Conservation (phyloP, 805 yeast genomes). For the Metschnikowia vanudenii region DNA sequence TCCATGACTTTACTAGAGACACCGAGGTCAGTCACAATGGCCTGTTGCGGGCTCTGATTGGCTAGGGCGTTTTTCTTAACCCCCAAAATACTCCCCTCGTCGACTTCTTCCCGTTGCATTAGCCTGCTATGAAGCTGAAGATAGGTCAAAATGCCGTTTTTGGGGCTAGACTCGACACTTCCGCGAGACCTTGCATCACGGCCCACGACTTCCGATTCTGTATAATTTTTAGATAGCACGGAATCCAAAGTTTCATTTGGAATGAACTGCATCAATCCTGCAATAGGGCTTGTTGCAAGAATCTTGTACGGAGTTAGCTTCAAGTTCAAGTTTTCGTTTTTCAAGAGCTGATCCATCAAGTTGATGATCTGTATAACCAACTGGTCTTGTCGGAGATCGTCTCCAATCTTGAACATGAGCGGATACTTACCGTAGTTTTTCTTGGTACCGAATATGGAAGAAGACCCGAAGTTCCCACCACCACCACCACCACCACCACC, state of each 20-base stretch:
- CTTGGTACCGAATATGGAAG: conserved; percentile 37
- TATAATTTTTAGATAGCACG: conserved; percentile 49
- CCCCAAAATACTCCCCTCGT: conserved; percentile 19
- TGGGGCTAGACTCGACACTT: conserved; percentile 7
- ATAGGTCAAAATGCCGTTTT: conserved; percentile 72
- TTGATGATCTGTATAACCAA: conserved; percentile 90
- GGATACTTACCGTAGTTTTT: conserved; percentile 53
- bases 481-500: conserved; percentile 4
- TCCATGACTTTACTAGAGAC: conserved; percentile 77
- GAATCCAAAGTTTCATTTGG: conserved; percentile 87
- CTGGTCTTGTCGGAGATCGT: conserved; percentile 94
- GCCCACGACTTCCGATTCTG: background rate
- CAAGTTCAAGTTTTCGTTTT: conserved; percentile 87
- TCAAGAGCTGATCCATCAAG: conserved; percentile 83
- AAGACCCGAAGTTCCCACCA: conserved; percentile 14
- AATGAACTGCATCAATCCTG: conserved; percentile 92
- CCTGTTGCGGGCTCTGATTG: conserved; percentile 43
- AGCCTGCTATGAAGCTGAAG: conserved; percentile 54
- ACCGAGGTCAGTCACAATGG: conserved; percentile 40
- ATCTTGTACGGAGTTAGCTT: conserved; percentile 86
- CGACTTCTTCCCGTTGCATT: conserved; percentile 28
- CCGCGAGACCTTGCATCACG: conserved; percentile 6
- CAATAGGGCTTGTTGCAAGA: conserved; percentile 84
- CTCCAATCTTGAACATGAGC: conserved; percentile 93
- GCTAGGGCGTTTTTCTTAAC: conserved; percentile 6